Percentiles rank a stretch among this genome's conserved stretches.
These are phyloP conservation scores for Colletotrichum chrysophilum DNA, from an alignment of 2,329 filamentous ascomycete species.

Conservation along the genomic window DNA sequence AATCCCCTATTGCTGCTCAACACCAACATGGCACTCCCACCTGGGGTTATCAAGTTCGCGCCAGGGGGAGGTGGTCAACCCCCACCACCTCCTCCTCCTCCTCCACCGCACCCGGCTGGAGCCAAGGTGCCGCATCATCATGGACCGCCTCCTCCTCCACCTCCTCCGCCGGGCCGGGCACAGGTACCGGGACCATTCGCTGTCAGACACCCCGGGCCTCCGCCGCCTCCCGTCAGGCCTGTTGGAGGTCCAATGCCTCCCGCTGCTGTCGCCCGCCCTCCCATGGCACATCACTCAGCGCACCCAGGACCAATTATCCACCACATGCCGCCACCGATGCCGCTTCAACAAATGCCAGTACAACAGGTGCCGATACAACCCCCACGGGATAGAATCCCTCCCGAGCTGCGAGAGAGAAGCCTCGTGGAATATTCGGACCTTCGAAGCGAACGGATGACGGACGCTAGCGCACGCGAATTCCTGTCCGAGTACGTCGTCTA, in stretches of 20 bases:
- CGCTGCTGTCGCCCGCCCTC: neutral
- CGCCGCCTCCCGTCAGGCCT: neutral
- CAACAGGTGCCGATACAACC: neutral
- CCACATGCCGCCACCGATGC: neutral
- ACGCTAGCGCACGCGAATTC: slow-evolving; percentile 40
- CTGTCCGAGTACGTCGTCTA: slow-evolving; percentile 46
- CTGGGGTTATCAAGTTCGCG: neutral
- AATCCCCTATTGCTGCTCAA: neutral
- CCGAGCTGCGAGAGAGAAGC: slow-evolving; percentile 21
- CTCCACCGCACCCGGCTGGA: neutral
- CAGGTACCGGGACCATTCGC: neutral
- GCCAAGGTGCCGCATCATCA: neutral
- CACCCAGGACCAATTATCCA: neutral
- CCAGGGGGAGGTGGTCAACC: neutral
- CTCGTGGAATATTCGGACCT: slow-evolving; percentile 38
- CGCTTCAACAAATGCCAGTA: neutral
- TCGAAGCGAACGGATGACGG: slow-evolving; percentile 38
- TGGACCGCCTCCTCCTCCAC: neutral
- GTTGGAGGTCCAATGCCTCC: neutral
- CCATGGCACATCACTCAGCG: neutral
- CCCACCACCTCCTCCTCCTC: neutral
- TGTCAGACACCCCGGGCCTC: neutral
- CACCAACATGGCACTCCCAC: slow-evolving; percentile 6
- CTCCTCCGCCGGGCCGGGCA: neutral
- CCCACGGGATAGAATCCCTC: slow-evolving; percentile 1